Base-by-base conservation (phyloP, 305 asterid genomes). In the Withania somnifera region DNA sequence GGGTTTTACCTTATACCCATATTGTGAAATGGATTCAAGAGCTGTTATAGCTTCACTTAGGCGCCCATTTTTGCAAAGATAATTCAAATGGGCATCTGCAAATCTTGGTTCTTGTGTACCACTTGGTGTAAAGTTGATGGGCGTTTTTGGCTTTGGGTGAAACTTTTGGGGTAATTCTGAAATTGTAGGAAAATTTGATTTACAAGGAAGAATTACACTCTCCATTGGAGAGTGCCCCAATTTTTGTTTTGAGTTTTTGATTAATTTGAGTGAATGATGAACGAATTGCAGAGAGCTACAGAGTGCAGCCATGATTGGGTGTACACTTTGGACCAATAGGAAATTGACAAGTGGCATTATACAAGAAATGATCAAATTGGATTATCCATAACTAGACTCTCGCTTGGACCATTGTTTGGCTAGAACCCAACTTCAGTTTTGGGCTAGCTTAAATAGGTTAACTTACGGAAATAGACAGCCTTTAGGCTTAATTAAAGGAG, bases 11-110 rank as follows among this genome's bases (percentile, higher is more conserved):
- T 83, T 67, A 77, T 92, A 85, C 30, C 83, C 86, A 82, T 85
- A 81, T 57, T 81, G 57, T 1, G 82, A 76, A 15, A 82, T 24
- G 83, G 91, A 82, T 40, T 90, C 93, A 10, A 94, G 78, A 26
- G 87, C 84, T 64, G 86, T 81, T 69, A 94, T 87, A 8, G 97
- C 94, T 86, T 91, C 94, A 42, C 57, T 57, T 3, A 91, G 88
- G 54, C 92, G 91, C 32, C 91, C 94, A 24, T 88, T 89, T 51
- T 77, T 84, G 93, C 94, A 88, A 36, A 94, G 97, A 8, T 88
- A 88, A 90, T 84, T 88, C 87, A 93, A 85, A 45, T 89, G 84
- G 82, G 89, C 77, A 84, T 91, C 94, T 24, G 80, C n/a, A 0
- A 68, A 4, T 52, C 57, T 84, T 30, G 87, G 51, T 86, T 61